These are phyloP conservation scores for Garcia nutans DNA, from an alignment of 345 rosid species.

Conservation along the genomic window DNA sequence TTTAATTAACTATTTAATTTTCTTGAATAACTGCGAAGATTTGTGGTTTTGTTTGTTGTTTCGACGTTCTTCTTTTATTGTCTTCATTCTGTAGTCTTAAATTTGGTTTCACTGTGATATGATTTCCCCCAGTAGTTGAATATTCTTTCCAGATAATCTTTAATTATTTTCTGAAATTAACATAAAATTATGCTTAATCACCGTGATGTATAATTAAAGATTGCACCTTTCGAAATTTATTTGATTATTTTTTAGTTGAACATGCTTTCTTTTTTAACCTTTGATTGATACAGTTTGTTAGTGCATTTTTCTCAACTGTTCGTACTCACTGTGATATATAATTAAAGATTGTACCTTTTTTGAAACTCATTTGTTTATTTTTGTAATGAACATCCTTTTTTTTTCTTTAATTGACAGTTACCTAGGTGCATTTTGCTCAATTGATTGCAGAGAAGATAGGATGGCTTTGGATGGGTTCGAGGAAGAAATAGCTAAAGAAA, in stretches of 20 bases:
- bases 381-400: neutral
- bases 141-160: no score
- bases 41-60: neutral
- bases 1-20: no score
- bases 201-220: no score
- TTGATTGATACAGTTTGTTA: constrained; percentile 25
- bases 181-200: no score
- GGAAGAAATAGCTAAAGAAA: constrained; percentile 5
- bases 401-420: constrained; percentile 17
- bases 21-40: neutral
- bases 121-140: neutral
- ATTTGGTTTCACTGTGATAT: neutral
- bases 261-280: neutral
- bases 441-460: constrained; percentile 25
- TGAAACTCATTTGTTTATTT: neutral
- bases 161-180: no score
- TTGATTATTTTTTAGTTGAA: neutral
- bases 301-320: constrained; percentile 29
- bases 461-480: constrained; percentile 35
- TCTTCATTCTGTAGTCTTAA: neutral
- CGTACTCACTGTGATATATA: no score
- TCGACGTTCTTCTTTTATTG: neutral
- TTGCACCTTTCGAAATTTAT: neutral
- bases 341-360: no score
- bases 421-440: constrained; percentile 34